phyloP scores from a whole-genome alignment of 768 basidiomycete genomes.

The Rossbeevera mucosa region DNA sequence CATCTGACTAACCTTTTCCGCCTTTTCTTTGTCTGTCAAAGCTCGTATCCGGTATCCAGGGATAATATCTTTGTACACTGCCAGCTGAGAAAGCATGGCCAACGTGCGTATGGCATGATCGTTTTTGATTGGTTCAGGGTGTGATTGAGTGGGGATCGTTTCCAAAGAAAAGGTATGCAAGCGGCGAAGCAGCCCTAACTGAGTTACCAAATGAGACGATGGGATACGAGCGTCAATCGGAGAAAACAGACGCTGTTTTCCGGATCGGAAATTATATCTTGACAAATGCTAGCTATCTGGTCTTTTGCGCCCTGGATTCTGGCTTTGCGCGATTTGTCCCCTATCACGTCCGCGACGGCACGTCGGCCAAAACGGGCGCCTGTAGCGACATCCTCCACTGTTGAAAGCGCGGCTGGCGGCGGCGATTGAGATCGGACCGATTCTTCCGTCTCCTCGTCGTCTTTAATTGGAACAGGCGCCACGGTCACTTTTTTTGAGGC shows the following conservation, averaged over 20 bases:
- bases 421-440: conserved; percentile 30
- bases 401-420: conserved; percentile 22
- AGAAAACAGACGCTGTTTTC: conserved; percentile 77
- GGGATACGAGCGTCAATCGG: background rate
- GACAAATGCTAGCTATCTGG: conserved; percentile 89
- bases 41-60: conserved; percentile 94
- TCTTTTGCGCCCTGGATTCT: conserved; percentile 81
- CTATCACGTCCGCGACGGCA: conserved; percentile 69
- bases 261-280: conserved; percentile 91
- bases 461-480: conserved; percentile 19
- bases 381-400: conserved; percentile 69
- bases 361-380: conserved; percentile 86
- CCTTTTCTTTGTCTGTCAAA: conserved; percentile 85
- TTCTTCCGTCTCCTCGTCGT: conserved; percentile 33
- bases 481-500: conserved; percentile 40
- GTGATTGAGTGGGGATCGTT: conserved; percentile 65
- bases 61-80: conserved; percentile 93
- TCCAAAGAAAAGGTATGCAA: conserved; percentile 83
- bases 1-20: conserved; percentile 92
- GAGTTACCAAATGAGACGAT: conserved; percentile 15
- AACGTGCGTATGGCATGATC: conserved; percentile 82
- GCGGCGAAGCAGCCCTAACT: conserved; percentile 87
- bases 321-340: conserved; percentile 57
- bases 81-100: conserved; percentile 83
- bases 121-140: conserved; percentile 68